Evolutionary conservation across 2,329 filamentous ascomycete genomes (phyloP), one percentile per base, ranked within the genome.

Genomic region (Pestalotiopsis sp.): DNA sequence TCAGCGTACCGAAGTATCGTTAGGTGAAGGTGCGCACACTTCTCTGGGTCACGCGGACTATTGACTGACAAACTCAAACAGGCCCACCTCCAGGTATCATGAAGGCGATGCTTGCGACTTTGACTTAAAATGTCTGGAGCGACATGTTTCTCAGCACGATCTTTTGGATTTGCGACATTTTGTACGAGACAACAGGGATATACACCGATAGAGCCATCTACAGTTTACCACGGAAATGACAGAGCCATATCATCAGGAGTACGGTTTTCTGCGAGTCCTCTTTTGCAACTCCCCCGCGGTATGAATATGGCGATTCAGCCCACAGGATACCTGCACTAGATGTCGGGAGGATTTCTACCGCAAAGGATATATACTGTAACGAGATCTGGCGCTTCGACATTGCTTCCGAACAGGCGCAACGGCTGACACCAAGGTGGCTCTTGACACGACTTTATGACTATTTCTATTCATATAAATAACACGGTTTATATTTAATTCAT

Each of bases 1-100:
- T 95, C 84, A 93, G 92, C 84, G 88, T 93, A 81, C 92, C 92
- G 77, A 90, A 90, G 83, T 87, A 90, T 81, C 88, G 84, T 82
- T 87, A 82, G 68, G 68, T 76, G 77, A 85, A 86, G 83, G 84
- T 86, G 82, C 79, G 85, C 73, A 62, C 23, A 25, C 36, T 20
- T 27, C 36, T 36, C 62, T 52, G 3, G 52, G 36, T 63, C 13
- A 52, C 2, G 13, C 4, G n/a, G 41, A 61, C 57, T 23, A 5
- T 62, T 56, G 57, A 40, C 66, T 67, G 49, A 67, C 58, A 36
- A 52, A 11, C n/a, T 25, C 63, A 70, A 25, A 68, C 79, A 93
- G 91, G 86, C 75, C 90, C 91, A 63, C 87, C 87, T 70, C 89
- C 91, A 68, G 84, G 82, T 68, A 80, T 92, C 71, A 80, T 93